Conservation (phyloP, 768 basidiomycete genomes). For the Termitomyces sp. region DNA sequence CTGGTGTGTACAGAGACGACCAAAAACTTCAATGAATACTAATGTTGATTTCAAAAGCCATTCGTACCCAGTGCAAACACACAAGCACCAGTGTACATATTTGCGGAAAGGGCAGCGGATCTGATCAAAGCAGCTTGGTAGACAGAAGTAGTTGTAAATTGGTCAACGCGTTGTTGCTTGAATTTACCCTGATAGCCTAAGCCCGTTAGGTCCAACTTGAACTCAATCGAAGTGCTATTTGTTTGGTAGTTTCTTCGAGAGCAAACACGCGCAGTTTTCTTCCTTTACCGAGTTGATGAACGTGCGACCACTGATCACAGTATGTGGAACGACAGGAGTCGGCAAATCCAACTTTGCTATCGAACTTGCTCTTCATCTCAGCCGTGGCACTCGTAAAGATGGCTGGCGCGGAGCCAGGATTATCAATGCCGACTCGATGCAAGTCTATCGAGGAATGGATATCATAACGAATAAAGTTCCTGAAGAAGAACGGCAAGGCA, state of each 20-base stretch:
- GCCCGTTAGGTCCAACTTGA: too few relatives aligned
- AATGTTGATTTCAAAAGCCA: constrained; percentile 7
- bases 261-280: not conserved
- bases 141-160: too few relatives aligned
- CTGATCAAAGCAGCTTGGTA: constrained; percentile 13
- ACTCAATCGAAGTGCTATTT: too few relatives aligned
- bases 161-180: too few relatives aligned
- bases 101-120: constrained; percentile 20
- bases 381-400: constrained; percentile 30
- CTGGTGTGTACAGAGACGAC: constrained; percentile 10
- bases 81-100: constrained; percentile 17
- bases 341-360: constrained; percentile 94
- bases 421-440: constrained; percentile 98
- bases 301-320: constrained; percentile 68
- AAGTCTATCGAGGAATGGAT: constrained; percentile 89
- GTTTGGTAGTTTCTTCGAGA: not conserved
- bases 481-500: constrained; percentile 66
- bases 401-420: constrained; percentile 67
- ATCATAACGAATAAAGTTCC: constrained; percentile 94
- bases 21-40: not conserved
- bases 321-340: constrained; percentile 94
- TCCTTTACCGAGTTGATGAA: constrained; percentile 25
- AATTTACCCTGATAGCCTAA: too few relatives aligned
- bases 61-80: constrained; percentile 16
- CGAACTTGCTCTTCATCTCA: constrained; percentile 71